Percentiles rank a stretch among this genome's conserved stretches.
phyloP scores from a whole-genome alignment of 2,329 filamentous ascomycete species.

The Akanthomyces uredinophilus region DNA sequence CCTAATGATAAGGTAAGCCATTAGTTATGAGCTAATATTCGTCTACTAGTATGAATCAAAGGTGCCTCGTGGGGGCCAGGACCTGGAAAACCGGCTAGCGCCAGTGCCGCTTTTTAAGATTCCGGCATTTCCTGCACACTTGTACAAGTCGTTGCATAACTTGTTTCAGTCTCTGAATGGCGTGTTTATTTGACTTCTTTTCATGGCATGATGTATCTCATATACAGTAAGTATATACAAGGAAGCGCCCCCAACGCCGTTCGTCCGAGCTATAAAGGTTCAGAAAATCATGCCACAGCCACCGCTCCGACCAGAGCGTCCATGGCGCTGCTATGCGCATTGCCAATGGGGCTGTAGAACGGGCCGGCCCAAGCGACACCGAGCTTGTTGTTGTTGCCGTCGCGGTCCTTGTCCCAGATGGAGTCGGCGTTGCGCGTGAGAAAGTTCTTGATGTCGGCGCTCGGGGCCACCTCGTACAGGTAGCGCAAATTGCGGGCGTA shows the following conservation, averaged over 20 bases:
- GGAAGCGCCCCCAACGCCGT: not conserved
- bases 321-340: conserved; percentile 60
- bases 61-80: not conserved
- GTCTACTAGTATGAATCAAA: not conserved
- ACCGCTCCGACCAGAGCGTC: conserved; percentile 62
- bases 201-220: not conserved
- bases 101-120: not conserved
- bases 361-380: conserved; percentile 64
- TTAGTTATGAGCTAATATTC: not conserved
- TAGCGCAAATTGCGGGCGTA: conserved; percentile 60
- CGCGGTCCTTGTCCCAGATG: conserved; percentile 57
- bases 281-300: conserved; percentile 27
- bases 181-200: not conserved
- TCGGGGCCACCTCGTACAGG: conserved; percentile 47
- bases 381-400: conserved; percentile 41
- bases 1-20: not conserved
- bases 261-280: not conserved
- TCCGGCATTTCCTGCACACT: not conserved
- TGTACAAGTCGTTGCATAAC: not conserved
- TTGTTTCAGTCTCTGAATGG: not conserved
- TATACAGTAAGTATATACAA: not conserved
- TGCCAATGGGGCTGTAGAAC: conserved; percentile 44
- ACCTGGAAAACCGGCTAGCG: not conserved
- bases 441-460: conserved; percentile 45
- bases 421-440: conserved; percentile 58